Conservation (phyloP, 805 yeast genomes). For the Kazachstania psychrophila region DNA sequence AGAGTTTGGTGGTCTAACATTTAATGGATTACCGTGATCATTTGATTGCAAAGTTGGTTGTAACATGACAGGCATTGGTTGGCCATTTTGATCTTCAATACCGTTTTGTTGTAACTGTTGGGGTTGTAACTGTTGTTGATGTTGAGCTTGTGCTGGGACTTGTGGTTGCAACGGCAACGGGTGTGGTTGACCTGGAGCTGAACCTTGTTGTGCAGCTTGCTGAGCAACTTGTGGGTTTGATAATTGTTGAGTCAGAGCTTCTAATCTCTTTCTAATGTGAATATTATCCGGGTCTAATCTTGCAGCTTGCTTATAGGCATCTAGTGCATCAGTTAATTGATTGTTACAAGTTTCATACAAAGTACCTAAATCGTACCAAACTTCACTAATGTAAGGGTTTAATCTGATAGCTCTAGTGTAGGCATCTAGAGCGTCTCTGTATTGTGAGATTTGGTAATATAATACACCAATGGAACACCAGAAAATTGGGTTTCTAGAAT, state of each 20-base stretch:
- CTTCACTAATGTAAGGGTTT: slow-evolving; percentile 93
- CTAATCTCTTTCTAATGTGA: slow-evolving; percentile 87
- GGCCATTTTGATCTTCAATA: slow-evolving; percentile 7
- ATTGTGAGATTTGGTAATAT: slow-evolving; percentile 92
- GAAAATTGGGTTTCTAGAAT: slow-evolving; percentile 93
- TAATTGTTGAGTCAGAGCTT: slow-evolving; percentile 56
- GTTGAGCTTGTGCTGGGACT: slow-evolving; percentile 3
- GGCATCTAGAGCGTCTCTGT: slow-evolving; percentile 94
- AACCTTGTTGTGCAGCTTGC: slow-evolving; percentile 8
- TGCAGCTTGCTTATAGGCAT: slow-evolving; percentile 95
- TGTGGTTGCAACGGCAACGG: slow-evolving; percentile 7
- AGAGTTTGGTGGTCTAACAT: slow-evolving; percentile 18
- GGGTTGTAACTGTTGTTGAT: slow-evolving; percentile 6
- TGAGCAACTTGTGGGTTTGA: slow-evolving; percentile 27
- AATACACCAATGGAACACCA: slow-evolving; percentile 96
- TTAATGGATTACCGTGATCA: slow-evolving; percentile 26
- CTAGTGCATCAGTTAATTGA: slow-evolving; percentile 89
- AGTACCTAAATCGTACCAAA: slow-evolving; percentile 98
- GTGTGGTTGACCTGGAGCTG: neutral
- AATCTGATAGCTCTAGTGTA: slow-evolving; percentile 92
- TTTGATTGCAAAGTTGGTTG: slow-evolving; percentile 28
- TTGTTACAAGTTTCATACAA: slow-evolving; percentile 94
- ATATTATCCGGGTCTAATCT: slow-evolving; percentile 90
- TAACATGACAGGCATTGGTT: slow-evolving; percentile 21
- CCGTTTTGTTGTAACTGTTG: slow-evolving; percentile 4